Percentiles rank a stretch among this genome's conserved stretches.
These are phyloP conservation scores for Penicillium lagena DNA, from an alignment of 495 filamentous ascomycete genomes.

Conservation along the genomic window DNA sequence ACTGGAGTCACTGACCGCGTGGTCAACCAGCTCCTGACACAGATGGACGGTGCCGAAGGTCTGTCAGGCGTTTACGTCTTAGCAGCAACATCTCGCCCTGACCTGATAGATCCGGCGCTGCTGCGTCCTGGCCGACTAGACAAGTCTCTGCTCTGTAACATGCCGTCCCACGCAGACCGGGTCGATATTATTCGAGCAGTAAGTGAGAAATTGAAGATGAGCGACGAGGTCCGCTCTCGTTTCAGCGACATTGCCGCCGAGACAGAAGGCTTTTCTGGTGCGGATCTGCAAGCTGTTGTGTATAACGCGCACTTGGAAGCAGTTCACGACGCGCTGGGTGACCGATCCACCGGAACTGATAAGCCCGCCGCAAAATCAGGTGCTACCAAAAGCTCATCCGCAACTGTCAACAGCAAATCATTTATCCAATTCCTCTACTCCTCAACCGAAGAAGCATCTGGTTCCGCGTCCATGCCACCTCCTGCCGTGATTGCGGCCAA, in stretches of 20 bases:
- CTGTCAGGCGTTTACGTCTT: slow-evolving; percentile 92
- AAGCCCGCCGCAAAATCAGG: slow-evolving; percentile 30
- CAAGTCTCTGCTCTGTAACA: slow-evolving; percentile 83
- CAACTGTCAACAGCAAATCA: slow-evolving; percentile 31
- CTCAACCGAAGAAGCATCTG: slow-evolving; percentile 43
- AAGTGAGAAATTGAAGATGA: slow-evolving; percentile 68
- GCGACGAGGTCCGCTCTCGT: slow-evolving; percentile 44
- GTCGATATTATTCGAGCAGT: slow-evolving; percentile 82
- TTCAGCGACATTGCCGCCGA: slow-evolving; percentile 61
- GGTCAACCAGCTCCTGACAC: slow-evolving; percentile 94
- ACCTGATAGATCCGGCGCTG: slow-evolving; percentile 90
- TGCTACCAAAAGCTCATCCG: slow-evolving; percentile 16
- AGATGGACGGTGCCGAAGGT: slow-evolving; percentile 98
- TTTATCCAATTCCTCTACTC: slow-evolving; percentile 86
- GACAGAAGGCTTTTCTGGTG: slow-evolving; percentile 91
- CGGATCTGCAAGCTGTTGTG: slow-evolving; percentile 88
- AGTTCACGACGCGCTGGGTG: slow-evolving; percentile 84
- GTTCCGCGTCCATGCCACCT: slow-evolving; percentile 45
- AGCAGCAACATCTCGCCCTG: slow-evolving; percentile 83
- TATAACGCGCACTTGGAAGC: slow-evolving; percentile 97
- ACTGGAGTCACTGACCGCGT: slow-evolving; percentile 98
- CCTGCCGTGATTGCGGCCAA: slow-evolving; percentile 67
- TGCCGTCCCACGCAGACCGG: slow-evolving; percentile 71
- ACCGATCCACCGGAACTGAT: slow-evolving; percentile 36
- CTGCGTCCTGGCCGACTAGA: slow-evolving; percentile 85